Evolutionary conservation across 371 early-diverging fungal species (phyloP).

Genomic region (Mortierella sp.): DNA sequence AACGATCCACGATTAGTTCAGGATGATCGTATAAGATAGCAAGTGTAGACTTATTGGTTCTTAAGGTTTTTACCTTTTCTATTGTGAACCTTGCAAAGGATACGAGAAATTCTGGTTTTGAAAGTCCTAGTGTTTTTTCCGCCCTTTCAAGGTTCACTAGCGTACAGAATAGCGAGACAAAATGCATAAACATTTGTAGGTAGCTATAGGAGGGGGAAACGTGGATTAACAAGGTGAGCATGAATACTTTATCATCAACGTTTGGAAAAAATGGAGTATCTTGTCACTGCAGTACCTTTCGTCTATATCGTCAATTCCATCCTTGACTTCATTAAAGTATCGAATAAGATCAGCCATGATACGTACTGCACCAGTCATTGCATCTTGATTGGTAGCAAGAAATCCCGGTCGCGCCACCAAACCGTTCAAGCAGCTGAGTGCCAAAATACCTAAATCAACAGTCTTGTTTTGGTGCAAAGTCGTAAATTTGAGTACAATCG

Average conservation of each 20-base stretch:
- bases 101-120: constrained; percentile 41
- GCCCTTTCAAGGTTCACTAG: constrained; percentile 47
- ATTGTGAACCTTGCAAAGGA: constrained; percentile 53
- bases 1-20: not conserved
- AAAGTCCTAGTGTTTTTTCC: constrained; percentile 35
- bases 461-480: constrained; percentile 53
- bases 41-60: not conserved
- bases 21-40: not conserved
- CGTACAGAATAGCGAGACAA: constrained; percentile 49
- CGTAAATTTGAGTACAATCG: constrained; percentile 39
- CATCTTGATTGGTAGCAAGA: constrained; percentile 48
- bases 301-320: constrained; percentile 55
- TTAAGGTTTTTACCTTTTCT: constrained; percentile 38
- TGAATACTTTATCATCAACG: not conserved
- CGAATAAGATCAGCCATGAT: constrained; percentile 48
- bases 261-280: not conserved
- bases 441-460: constrained; percentile 47
- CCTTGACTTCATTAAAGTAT: constrained; percentile 51
- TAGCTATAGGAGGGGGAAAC: constrained; percentile 24
- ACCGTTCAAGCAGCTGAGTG: constrained; percentile 46
- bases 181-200: constrained; percentile 56
- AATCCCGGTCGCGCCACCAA: constrained; percentile 53
- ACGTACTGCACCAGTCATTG: constrained; percentile 41
- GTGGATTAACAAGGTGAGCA: not conserved
- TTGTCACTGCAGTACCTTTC: constrained; percentile 22